These are phyloP conservation scores for Entomophthora muscae DNA, from an alignment of 371 early-diverging fungal species.

Conservation along the genomic window DNA sequence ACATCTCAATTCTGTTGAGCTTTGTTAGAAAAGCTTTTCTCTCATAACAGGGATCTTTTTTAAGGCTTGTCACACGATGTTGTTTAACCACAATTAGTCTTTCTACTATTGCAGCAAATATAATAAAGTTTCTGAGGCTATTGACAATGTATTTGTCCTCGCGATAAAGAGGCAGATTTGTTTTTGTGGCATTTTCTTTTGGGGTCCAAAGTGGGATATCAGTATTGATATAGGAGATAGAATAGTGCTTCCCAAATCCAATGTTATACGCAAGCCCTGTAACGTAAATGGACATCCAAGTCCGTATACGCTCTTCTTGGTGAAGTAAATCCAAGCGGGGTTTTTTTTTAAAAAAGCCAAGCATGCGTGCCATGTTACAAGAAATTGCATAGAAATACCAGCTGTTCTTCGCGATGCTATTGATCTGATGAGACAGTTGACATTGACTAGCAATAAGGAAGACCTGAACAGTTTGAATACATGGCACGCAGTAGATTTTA, in stretches of 20 bases:
- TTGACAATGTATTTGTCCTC: neutral
- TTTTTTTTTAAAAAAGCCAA: no score
- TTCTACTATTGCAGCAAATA: neutral
- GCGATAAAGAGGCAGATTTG: no score
- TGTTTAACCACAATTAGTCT: neutral
- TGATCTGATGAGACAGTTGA: neutral
- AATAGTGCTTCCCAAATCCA: neutral
- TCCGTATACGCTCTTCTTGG: neutral
- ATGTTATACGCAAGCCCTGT: neutral
- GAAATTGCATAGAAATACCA: neutral
- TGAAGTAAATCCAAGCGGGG: no score
- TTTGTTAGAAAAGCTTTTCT: no score
- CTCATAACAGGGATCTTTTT: no score
- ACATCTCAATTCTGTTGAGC: no score
- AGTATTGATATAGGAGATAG: neutral
- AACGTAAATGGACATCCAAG: neutral
- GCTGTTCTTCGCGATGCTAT: neutral
- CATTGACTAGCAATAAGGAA: neutral
- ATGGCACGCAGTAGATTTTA: neutral
- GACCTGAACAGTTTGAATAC: no score
- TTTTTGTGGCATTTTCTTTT: no score
- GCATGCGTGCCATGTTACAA: slow-evolving; percentile 2
- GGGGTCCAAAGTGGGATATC: neutral
- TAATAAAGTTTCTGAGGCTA: neutral
- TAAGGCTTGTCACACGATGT: no score